Evolutionary conservation across 345 rosid genomes (phyloP).

Genomic region (Corymbia maculata): DNA sequence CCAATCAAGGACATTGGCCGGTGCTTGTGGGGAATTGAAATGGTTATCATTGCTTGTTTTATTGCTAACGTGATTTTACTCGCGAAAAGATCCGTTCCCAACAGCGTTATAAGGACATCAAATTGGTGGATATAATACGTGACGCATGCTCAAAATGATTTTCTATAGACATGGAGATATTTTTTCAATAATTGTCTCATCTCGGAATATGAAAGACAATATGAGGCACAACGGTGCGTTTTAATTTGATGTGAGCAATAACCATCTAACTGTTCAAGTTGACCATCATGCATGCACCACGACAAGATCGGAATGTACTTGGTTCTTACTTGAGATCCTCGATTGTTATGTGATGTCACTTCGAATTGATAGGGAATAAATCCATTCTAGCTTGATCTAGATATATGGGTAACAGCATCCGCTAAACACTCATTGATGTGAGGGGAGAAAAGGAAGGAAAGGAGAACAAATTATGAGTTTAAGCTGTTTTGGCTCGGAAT

Average conservation of each 20-base stretch:
- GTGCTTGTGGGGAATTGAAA: neutral
- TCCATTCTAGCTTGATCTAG: neutral
- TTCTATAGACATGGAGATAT: neutral
- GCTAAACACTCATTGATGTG: neutral
- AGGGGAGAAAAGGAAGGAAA: neutral
- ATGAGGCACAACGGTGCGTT: neutral
- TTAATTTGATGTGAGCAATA: neutral
- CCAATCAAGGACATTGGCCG: neutral
- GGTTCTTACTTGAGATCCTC: neutral
- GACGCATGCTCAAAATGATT: neutral
- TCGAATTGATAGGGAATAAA: neutral
- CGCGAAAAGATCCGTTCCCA: neutral
- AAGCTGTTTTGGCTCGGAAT: neutral
- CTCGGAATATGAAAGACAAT: neutral
- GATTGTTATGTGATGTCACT: neutral
- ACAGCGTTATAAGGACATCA: neutral
- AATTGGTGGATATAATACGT: neutral
- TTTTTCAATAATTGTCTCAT: neutral
- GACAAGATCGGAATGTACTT: neutral
- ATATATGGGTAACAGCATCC: neutral
- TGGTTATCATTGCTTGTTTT: neutral
- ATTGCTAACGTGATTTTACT: neutral
- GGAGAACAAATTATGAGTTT: neutral
- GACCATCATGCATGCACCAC: neutral
- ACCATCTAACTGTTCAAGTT: neutral